Evolutionary conservation across 805 yeast species (phyloP), one percentile per base, ranked within the genome.

Genomic region (Candida verbasci): DNA sequence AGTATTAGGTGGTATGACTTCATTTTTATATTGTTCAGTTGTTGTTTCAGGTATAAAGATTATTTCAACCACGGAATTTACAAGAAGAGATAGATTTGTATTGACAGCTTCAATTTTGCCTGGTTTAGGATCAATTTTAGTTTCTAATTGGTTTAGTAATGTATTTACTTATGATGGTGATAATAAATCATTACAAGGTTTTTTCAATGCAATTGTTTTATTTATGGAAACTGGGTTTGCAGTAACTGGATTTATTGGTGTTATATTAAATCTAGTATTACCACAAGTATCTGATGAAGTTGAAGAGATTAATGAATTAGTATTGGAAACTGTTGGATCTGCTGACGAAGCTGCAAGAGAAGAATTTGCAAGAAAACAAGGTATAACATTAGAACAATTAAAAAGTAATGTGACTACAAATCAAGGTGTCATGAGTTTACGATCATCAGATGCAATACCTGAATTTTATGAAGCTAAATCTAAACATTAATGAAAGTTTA

Each of bases 1-100:
- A 2, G 56, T 62, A 21, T 68, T 88, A 39, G 96, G 96, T 45
- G 96, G 96, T 46, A 86, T 87, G 95, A 82, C 81, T 18, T 70
- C 88, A 4, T 83, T 82, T 59, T 62, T 83, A 35, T 83, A 82
- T 69, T 72, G 84, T 22, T 76, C 87, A 3, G 89, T 83, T 22
- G 86, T 86, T 1, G 84, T 80, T 12, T 80, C 88, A 2, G 89
- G 89, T 44, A 56, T 83, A 35, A 72, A 78, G 42, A 80, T 83
- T 51, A 79, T 82, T 41, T 60, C 86, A 18, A 56, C 73, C 33
- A 70, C 76, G 29, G 74, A 74, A 34, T 80, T 82, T 57, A 75
- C 85, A 7, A 72, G 89, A 57, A 74, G 89, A 56, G 87, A 82
- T 56, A 68, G 91, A 43, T 80, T 83, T 49, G 76, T 83, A 15